Conservation (phyloP, 116 monocot genomes). For the Thalassia testudinum region DNA sequence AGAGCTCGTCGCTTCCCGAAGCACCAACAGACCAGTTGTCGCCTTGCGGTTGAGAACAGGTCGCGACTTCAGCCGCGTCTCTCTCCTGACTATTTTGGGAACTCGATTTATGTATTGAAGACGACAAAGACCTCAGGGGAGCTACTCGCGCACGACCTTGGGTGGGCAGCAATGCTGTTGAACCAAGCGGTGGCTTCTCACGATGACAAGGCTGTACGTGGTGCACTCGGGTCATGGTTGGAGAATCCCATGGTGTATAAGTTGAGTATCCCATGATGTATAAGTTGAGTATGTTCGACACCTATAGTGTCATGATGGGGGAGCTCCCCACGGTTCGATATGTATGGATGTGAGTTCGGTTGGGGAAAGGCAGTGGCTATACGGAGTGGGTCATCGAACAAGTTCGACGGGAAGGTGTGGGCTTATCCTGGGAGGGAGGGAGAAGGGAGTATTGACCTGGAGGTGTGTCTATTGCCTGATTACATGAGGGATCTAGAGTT, state of each 20-base stretch:
- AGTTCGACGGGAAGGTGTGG: conserved; percentile 43
- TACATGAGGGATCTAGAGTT: conserved; percentile 15
- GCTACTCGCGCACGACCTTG: conserved; percentile 6
- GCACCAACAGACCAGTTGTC: conserved; percentile 21
- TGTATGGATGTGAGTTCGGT: conserved; percentile 48
- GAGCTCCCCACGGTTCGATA: conserved; percentile 39
- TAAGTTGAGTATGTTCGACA: background rate
- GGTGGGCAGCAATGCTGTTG: conserved; percentile 11
- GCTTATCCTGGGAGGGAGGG: conserved; percentile 34
- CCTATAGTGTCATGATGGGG: conserved; percentile 12
- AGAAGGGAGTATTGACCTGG: conserved; percentile 28
- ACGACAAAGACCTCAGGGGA: conserved; percentile 7
- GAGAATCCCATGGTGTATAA: background rate
- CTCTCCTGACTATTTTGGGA: conserved; percentile 28
- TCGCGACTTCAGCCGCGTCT: conserved; percentile 26
- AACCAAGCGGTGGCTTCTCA: conserved; percentile 4
- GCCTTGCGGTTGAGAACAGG: conserved; percentile 22
- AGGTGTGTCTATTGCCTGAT: conserved; percentile 23
- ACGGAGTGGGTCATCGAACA: conserved; percentile 34
- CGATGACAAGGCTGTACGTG: conserved; percentile 1
- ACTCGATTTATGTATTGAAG: conserved; percentile 2
- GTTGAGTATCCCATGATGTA: background rate
- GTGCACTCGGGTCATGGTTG: conserved; percentile 1
- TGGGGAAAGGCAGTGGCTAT: conserved; percentile 31
- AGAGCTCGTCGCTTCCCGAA: conserved; percentile 17